phyloP scores from a whole-genome alignment of 805 yeast species.

The Ogataea haglerorum region DNA sequence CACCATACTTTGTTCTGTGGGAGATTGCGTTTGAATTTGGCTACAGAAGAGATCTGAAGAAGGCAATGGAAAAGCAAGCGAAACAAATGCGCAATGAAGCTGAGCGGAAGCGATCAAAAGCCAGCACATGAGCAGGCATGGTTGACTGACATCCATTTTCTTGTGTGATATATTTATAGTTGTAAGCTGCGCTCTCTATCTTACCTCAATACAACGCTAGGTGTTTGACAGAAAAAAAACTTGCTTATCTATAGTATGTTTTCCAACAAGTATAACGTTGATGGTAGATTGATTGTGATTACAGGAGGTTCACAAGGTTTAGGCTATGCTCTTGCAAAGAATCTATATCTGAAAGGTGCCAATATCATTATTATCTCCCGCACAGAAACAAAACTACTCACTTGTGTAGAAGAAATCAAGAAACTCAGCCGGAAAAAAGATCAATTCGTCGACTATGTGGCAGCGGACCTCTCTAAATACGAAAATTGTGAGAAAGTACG shows the following conservation, averaged over 20 bases:
- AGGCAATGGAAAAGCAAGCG: conserved; percentile 46
- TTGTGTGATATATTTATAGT: no score
- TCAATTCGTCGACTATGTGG: conserved; percentile 41
- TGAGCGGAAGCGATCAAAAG: background rate
- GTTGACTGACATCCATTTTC: background rate
- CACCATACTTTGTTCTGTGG: conserved; percentile 84
- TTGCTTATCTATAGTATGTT: conserved; percentile 1
- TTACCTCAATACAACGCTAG: no score
- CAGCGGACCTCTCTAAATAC: conserved; percentile 66
- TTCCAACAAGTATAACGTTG: conserved; percentile 28
- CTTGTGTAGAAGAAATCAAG: conserved; percentile 46
- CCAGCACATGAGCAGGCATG: conserved; percentile 22
- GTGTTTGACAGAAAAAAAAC: background rate
- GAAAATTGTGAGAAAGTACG: conserved; percentile 44
- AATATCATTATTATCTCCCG: conserved; percentile 76
- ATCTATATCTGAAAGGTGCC: conserved; percentile 45
- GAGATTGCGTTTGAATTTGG: conserved; percentile 76
- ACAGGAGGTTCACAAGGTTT: conserved; percentile 95
- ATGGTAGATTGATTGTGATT: conserved; percentile 60
- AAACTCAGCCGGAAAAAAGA: conserved; percentile 25
- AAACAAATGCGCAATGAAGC: conserved; percentile 30
- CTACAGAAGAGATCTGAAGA: conserved; percentile 47
- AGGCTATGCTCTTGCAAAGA: conserved; percentile 73
- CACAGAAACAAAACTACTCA: conserved; percentile 54
- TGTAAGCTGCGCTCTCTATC: no score